Percentiles rank a stretch among this genome's conserved stretches.
These are phyloP conservation scores for Sarocladium strictum DNA, from an alignment of 2,329 filamentous ascomycete species.

Conservation along the genomic window DNA sequence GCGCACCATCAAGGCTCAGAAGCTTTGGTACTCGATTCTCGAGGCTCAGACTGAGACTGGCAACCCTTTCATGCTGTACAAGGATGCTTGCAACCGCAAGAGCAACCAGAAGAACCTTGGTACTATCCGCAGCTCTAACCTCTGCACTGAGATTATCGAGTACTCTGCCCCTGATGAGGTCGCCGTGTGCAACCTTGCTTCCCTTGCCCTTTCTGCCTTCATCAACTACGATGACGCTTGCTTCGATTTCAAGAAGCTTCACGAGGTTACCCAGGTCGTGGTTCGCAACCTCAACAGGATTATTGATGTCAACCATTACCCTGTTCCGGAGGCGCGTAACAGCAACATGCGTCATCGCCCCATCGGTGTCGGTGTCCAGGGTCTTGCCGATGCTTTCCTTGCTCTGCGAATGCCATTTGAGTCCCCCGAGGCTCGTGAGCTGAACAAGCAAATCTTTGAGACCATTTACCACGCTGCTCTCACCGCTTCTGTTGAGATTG, in stretches of 20 bases:
- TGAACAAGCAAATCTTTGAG: constrained; percentile 99
- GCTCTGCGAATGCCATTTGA: constrained; percentile 96
- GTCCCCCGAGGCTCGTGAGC: constrained; percentile 83
- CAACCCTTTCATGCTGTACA: constrained; percentile 99
- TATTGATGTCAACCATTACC: constrained; percentile 97
- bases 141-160: constrained; percentile 98
- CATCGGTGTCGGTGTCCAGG: constrained; percentile 93
- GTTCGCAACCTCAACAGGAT: constrained; percentile 96
- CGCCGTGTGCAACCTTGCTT: constrained; percentile 96
- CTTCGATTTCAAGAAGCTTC: constrained; percentile 95
- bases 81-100: constrained; percentile 97
- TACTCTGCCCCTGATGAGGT: constrained; percentile 97
- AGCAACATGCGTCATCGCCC: constrained; percentile 97
- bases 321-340: constrained; percentile 86
- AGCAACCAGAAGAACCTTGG: constrained; percentile 99
- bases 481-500: constrained; percentile 81
- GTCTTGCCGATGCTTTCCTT: constrained; percentile 96
- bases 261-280: constrained; percentile 88
- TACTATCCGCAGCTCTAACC: constrained; percentile 95
- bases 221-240: constrained; percentile 79
- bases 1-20: constrained; percentile 91
- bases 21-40: constrained; percentile 98
- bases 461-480: constrained; percentile 97
- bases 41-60: constrained; percentile 98
- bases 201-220: constrained; percentile 82